Conservation (phyloP, 108 stramenopile species). For the Discostella stelligeroides region DNA sequence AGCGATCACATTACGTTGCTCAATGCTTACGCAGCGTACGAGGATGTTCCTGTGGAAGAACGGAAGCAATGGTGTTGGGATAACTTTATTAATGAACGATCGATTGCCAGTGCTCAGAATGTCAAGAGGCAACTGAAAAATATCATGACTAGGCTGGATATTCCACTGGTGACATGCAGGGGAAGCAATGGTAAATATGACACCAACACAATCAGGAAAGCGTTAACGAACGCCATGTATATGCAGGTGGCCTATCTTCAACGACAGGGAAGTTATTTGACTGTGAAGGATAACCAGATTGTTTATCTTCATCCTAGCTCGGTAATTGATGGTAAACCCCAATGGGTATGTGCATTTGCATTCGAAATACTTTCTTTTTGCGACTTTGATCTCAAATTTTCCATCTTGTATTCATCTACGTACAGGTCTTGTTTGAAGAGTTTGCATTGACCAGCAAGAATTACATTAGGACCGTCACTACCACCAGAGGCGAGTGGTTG, state of each 20-base stretch:
- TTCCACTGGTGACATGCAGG: slow-evolving; percentile 85
- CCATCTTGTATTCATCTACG: background rate
- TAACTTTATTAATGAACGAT: slow-evolving; percentile 96
- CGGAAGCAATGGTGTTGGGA: slow-evolving; percentile 98
- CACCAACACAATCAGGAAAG: slow-evolving; percentile 88
- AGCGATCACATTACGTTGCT: slow-evolving; percentile 98
- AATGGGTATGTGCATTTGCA: slow-evolving; percentile 74
- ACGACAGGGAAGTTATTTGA: slow-evolving; percentile 93
- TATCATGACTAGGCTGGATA: slow-evolving; percentile 88
- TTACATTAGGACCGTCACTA: slow-evolving; percentile 96
- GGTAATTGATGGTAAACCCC: slow-evolving; percentile 88
- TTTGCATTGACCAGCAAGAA: slow-evolving; percentile 98
- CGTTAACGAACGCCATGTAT: slow-evolving; percentile 92
- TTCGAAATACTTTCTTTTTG: background rate
- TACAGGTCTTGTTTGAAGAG: slow-evolving; percentile 92
- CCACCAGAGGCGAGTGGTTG: slow-evolving; percentile 94
- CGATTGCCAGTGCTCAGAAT: slow-evolving; percentile 89
- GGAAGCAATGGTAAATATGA: slow-evolving; percentile 81
- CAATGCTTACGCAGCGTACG: slow-evolving; percentile 95
- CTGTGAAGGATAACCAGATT: slow-evolving; percentile 98
- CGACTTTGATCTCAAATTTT: background rate
- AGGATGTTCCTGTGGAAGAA: slow-evolving; percentile 73
- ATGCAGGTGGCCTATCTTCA: slow-evolving; percentile 97
- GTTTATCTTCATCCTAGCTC: slow-evolving; percentile 96
- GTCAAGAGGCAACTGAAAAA: slow-evolving; percentile 91